These are phyloP conservation scores for Rhododendron ovatum DNA, from an alignment of 148 eudicot species.

Conservation along the genomic window DNA sequence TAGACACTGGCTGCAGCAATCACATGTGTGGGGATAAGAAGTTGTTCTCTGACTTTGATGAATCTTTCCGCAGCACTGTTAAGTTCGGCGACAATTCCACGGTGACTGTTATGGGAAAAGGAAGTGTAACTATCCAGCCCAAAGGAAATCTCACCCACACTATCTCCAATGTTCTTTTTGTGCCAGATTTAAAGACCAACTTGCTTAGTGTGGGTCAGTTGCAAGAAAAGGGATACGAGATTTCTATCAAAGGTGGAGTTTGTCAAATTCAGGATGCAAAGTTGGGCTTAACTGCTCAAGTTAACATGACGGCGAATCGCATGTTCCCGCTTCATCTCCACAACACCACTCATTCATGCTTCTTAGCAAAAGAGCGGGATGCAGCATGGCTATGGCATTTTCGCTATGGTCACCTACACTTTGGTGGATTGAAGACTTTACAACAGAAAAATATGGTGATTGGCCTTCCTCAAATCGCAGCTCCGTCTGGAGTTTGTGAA, in stretches of 20 bases:
- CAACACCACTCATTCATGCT: not conserved
- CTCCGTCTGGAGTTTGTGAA: too few species aligned
- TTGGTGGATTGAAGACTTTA: too few species aligned
- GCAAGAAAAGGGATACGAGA: slow-evolving; percentile 17
- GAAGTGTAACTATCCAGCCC: slow-evolving; percentile 2
- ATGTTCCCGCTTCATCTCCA: slow-evolving; percentile 12
- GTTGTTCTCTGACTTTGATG: slow-evolving; percentile 13
- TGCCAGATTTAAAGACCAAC: slow-evolving; percentile 17
- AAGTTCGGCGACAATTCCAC: slow-evolving; percentile 20
- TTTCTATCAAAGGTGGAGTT: slow-evolving; percentile 12
- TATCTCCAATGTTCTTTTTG: slow-evolving; percentile 23
- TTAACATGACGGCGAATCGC: not conserved
- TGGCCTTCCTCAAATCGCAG: too few species aligned
- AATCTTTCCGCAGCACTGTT: slow-evolving; percentile 11
- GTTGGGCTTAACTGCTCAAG: not conserved
- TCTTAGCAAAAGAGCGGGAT: too few species aligned
- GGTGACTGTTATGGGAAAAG: slow-evolving; percentile 14
- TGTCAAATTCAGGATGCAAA: not conserved
- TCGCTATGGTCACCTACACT: too few species aligned
- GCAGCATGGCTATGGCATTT: too few species aligned
- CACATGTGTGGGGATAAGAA: slow-evolving; percentile 7
- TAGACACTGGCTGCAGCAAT: not conserved
- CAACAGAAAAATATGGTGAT: too few species aligned
- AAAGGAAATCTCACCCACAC: not conserved
- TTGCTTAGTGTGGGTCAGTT: slow-evolving; percentile 14